Evolutionary conservation across 805 yeast genomes (phyloP), one percentile per base, ranked within the genome.

Genomic region (Priceomyces melissophilus): DNA sequence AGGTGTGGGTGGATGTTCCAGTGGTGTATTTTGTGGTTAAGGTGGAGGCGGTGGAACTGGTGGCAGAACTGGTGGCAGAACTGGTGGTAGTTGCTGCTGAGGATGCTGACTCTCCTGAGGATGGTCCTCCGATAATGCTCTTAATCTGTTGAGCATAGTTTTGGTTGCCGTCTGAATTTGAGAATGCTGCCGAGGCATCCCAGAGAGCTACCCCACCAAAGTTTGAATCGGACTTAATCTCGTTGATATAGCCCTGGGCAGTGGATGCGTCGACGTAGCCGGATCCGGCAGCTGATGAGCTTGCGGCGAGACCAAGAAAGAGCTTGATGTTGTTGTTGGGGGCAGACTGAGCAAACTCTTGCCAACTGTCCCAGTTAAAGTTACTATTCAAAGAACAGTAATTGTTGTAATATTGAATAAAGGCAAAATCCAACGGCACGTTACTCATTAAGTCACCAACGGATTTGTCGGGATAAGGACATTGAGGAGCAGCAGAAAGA

Each of bases 401-500:
- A 66, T 89, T 89, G 76, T 89, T 88, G 75, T 88, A 88, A 67
- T 88, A 89, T 65, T 87, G 96, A 48, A 89, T 74, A 57, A 86
- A 87, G 3, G 87, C 86, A 60, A 81, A 87, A 63, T 89, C 96
- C 48, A 88, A 68, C 28, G 76, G 69, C 6, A 86, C 80, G 61
- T 75, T 38, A 78, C 44, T 43, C 38, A 63, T 50, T 12, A 58
- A 43, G 14, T 50, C 53, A 14, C 63, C 60, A 12, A 58, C 53
- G 13, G 57, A 52, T 9, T 44, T 82, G 66, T 89, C 96, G 10
- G 96, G 96, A 58, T 82, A 84, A 15, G 80, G 82, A 67, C 96
- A 89, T 67, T 88, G 96, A 12, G 96, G 96, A 45, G 96, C 91
- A 47, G 96, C 95, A 39, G 93, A 80, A 32, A 87, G 66, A 60